Conservation (phyloP, 1,284 basidiomycete genomes). For the Pseudozyma sp. region DNA sequence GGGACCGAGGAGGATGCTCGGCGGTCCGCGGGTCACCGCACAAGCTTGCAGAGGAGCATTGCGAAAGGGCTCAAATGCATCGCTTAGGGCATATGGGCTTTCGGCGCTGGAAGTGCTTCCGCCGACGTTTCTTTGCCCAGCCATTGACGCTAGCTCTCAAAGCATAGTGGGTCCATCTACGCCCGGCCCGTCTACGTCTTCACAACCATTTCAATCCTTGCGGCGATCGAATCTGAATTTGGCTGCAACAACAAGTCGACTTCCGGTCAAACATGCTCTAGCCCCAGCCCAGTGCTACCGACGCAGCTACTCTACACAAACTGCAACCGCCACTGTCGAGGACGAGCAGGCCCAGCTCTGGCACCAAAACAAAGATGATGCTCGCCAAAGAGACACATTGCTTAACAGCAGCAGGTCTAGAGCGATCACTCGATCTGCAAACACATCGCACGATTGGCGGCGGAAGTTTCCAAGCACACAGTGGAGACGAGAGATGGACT, state of each 20-base stretch:
- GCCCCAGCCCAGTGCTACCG: not conserved
- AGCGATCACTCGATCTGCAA: not conserved
- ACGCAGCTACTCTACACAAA: conserved; percentile 19
- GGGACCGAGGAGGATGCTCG: conserved; percentile 35
- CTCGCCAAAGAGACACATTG: not conserved
- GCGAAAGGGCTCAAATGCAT: not conserved
- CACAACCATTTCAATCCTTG: not conserved
- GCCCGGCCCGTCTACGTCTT: conserved; percentile 9
- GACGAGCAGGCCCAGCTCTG: not conserved
- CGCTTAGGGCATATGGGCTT: not conserved
- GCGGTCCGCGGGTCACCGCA: conserved; percentile 24
- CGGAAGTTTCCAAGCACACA: conserved; percentile 28
- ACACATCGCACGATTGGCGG: conserved; percentile 19
- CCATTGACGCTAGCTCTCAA: conserved; percentile 4
- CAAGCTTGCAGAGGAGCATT: conserved; percentile 13
- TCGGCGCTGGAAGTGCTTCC: conserved; percentile 7
- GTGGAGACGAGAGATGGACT: conserved; percentile 42
- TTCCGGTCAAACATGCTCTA: not conserved
- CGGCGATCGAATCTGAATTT: not conserved
- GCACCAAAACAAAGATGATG: not conserved
- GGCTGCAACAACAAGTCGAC: not conserved
- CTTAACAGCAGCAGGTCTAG: not conserved
- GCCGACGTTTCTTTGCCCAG: conserved; percentile 31
- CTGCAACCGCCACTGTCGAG: conserved; percentile 1
- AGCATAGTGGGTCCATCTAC: not conserved